Evolutionary conservation across 2,329 filamentous ascomycete genomes (phyloP).

Genomic region (Pyrenophora seminiperda): DNA sequence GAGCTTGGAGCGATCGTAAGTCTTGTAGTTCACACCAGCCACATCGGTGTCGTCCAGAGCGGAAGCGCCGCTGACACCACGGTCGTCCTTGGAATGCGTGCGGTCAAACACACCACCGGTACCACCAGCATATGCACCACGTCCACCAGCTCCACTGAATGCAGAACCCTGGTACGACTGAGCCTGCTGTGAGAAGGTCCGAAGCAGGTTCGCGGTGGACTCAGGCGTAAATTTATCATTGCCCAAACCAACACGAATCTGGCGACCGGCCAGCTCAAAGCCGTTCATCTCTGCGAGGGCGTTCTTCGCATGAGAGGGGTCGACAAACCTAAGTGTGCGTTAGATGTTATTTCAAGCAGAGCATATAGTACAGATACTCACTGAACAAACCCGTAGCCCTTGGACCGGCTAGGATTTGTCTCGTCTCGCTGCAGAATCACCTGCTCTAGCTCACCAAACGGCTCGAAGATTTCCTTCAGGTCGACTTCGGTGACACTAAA

Average conservation of each 20-base stretch:
- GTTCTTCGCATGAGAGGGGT: slow-evolving; percentile 88
- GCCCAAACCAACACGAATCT: slow-evolving; percentile 97
- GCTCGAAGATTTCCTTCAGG: slow-evolving; percentile 93
- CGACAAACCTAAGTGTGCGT: slow-evolving; percentile 73
- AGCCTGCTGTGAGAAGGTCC: slow-evolving; percentile 76
- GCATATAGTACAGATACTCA: slow-evolving; percentile 58
- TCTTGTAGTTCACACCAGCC: slow-evolving; percentile 98
- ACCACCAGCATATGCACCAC: slow-evolving; percentile 79
- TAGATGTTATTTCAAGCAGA: slow-evolving; percentile 12
- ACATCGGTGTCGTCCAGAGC: slow-evolving; percentile 97
- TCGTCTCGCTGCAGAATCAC: slow-evolving; percentile 98
- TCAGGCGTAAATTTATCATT: slow-evolving; percentile 99
- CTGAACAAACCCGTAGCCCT: slow-evolving; percentile 99
- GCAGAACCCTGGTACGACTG: slow-evolving; percentile 80
- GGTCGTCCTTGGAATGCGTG: slow-evolving; percentile 86
- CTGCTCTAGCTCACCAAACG: slow-evolving; percentile 96
- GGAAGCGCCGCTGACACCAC: slow-evolving; percentile 84
- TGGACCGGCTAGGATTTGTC: slow-evolving; percentile 59
- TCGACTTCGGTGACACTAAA: slow-evolving; percentile 98
- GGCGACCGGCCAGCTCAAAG: slow-evolving; percentile 95
- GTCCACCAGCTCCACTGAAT: slow-evolving; percentile 88
- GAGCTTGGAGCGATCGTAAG: slow-evolving; percentile 96
- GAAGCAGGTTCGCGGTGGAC: slow-evolving; percentile 88
- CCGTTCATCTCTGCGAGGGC: slow-evolving; percentile 99
- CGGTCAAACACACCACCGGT: slow-evolving; percentile 79